Evolutionary conservation across 2,329 filamentous ascomycete species (phyloP), one percentile per base, ranked within the genome.

Genomic region (Diaporthe sp.): DNA sequence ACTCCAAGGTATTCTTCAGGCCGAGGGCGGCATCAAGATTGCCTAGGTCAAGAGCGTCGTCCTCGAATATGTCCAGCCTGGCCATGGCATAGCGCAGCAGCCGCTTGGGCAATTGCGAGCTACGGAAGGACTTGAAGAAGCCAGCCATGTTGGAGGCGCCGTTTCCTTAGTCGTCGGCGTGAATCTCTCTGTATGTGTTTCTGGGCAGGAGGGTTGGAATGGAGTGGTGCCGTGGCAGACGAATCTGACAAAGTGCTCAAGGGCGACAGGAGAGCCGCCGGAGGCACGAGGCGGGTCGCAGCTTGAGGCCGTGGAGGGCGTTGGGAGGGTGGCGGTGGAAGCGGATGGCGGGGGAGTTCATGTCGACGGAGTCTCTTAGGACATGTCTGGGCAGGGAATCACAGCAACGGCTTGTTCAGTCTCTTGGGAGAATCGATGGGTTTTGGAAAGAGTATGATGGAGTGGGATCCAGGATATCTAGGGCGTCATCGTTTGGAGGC

Each of bases 61-160:
- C 94, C 81, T 98, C 97, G 76, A 99, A 91, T 73, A 98, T 89
- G 79, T 98, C 95, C 75, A 98, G 89, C 75, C 93, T 92, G 34
- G 94, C 93, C 57, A 99, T 88, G 68, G 93, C 95, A 87, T 97
- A 98, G 79, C 95, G 93, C 78, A 98, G 90, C 80, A 98, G 89
- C 83, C 94, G 92, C 89, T 97, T 98, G 86, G 96, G 94, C 88
- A 98, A 95, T 79, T 91, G 94, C 78, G 95, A 91, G 83, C 85
- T 88, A 80, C 87, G 85, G 80, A 92, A 91, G 75, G 88, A 89
- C 84, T 88, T 92, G 81, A 97, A 90, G 82, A 94, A 92, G 82
- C 90, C 92, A 72, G 93, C 92, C 94, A 96, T 95, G 83, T 77
- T 83, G 82, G 77, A 73, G 76, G 76, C 65, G 65, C 65, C 65